Evolutionary conservation across 2,329 filamentous ascomycete species (phyloP), one percentile per base, ranked within the genome.

Genomic region (Penicillium sp.): DNA sequence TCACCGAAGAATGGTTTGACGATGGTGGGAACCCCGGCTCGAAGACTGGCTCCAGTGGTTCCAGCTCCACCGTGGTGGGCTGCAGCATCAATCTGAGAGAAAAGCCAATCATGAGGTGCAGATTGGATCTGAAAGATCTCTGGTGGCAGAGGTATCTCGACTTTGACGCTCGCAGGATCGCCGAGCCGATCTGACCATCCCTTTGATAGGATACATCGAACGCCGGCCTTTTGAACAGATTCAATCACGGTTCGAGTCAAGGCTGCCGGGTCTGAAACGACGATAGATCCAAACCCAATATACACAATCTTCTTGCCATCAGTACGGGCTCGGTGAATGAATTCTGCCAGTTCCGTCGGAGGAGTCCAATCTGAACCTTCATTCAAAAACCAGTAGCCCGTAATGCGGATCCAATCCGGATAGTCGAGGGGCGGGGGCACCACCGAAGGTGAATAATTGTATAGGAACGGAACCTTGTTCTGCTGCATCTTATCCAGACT

Each of bases 1-100:
- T 98, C 93, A 4, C 93, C 93, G 60, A 98, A 98, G 72, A 97
- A 98, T 0, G 93, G 93, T 46, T 91, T 87, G 60, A 97, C 86
- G 49, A 98, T 90, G 0, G 93, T 97, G 0, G 93, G 93, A 4
- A 95, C 80, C 2, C 93, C 93, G 0, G 90, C 90, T 36, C 93
- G 79, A 33, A 98, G 73, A 63, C 88, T 94, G 1, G 93, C 93
- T 2, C 93, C 93, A 0, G 93, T 98, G 0, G 93, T 98, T 2
- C 93, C 93, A 4, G 89, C 87, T 4, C 93, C 93, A 33, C 93
- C 93, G 59, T 98, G 93, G 62, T 98, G 93, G 6, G 87, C 88
- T 3, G 87, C 91, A 4, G 91, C 93, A 59, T 98, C 93, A 41
- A 98, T 87, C 60, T 95, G 90, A 26, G 75, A 76, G 67, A 98